Conservation (phyloP, 2,329 filamentous ascomycete species). For the Scedosporium minutisporum region DNA sequence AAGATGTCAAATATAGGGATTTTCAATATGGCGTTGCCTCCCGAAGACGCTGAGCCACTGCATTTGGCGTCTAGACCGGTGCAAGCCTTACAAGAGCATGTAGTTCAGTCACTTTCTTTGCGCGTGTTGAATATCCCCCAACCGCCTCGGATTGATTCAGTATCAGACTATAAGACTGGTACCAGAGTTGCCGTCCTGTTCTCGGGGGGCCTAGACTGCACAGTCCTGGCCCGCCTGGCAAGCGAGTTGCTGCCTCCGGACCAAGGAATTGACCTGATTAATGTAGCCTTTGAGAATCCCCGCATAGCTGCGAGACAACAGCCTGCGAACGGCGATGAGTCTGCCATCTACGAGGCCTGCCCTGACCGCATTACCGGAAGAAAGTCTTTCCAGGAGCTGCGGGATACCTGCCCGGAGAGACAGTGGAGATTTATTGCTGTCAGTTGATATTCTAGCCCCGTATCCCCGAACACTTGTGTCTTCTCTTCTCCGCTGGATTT, state of each 20-base stretch:
- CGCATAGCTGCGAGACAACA: constrained; percentile 52
- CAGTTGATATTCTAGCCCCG: constrained; percentile 15
- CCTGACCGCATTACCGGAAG: constrained; percentile 85
- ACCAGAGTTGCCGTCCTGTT: constrained; percentile 69
- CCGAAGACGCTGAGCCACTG: constrained; percentile 9
- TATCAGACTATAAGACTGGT: constrained; percentile 16
- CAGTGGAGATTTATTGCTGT: constrained; percentile 75
- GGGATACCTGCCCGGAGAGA: constrained; percentile 56
- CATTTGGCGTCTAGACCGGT: constrained; percentile 37
- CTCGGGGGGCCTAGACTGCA: constrained; percentile 90
- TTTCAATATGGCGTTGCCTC: constrained; percentile 39
- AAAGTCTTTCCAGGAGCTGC: constrained; percentile 67
- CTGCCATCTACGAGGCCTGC: constrained; percentile 63
- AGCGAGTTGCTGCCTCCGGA: constrained; percentile 63
- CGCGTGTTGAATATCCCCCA: constrained; percentile 58
- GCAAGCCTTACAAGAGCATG: constrained; percentile 43
- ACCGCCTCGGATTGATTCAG: constrained; percentile 27
- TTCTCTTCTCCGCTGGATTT: neutral
- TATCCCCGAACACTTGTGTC: neutral
- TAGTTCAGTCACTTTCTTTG: constrained; percentile 40
- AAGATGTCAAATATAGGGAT: constrained; percentile 44
- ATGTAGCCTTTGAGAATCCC: constrained; percentile 95
- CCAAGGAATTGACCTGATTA: constrained; percentile 77
- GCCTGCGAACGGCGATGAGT: constrained; percentile 16
- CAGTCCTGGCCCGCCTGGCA: constrained; percentile 68